A percentile compares a stretch with the other conserved stretches of the same genome.
Conservation (phyloP, 1,284 basidiomycete species). For the Cystobasidium slooffiae region DNA sequence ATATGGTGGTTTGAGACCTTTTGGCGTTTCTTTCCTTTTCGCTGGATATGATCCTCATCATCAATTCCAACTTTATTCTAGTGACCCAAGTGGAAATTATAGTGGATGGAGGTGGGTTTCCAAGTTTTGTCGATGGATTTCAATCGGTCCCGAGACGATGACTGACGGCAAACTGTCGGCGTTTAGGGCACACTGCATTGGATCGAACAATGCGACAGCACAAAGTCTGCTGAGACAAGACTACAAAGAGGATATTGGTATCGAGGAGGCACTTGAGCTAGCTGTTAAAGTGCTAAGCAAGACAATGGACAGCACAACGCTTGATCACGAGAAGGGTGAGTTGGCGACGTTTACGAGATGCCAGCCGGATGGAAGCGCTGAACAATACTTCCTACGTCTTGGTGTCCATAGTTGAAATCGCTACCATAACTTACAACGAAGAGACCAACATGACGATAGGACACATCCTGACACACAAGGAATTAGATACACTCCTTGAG, state of each 20-base stretch:
- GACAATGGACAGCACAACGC: constrained; percentile 97
- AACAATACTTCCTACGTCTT: background rate
- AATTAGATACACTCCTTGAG: constrained; percentile 84
- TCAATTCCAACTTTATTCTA: constrained; percentile 96
- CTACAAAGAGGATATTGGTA: constrained; percentile 90
- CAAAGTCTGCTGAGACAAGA: constrained; percentile 96
- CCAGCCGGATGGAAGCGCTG: background rate
- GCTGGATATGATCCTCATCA: constrained; percentile 96
- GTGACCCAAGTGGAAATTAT: constrained; percentile 98
- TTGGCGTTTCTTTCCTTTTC: constrained; percentile 94
- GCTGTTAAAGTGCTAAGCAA: constrained; percentile 96
- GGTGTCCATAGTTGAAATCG: constrained; percentile 79
- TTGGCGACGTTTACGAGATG: constrained; percentile 45
- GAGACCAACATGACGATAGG: constrained; percentile 78
- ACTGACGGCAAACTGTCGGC: too few relatives aligned
- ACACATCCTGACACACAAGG: constrained; percentile 88
- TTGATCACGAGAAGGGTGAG: constrained; percentile 92
- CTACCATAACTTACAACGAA: constrained; percentile 84
- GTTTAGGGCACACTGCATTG: constrained; percentile 90
- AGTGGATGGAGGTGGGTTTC: constrained; percentile 72
- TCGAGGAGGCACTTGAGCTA: constrained; percentile 89
- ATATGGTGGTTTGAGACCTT: constrained; percentile 82
- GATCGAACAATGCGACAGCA: constrained; percentile 93
- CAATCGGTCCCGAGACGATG: too few relatives aligned
- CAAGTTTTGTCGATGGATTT: background rate